Evolutionary conservation across 2,329 filamentous ascomycete genomes (phyloP).

Genomic region (Claviceps sp.): DNA sequence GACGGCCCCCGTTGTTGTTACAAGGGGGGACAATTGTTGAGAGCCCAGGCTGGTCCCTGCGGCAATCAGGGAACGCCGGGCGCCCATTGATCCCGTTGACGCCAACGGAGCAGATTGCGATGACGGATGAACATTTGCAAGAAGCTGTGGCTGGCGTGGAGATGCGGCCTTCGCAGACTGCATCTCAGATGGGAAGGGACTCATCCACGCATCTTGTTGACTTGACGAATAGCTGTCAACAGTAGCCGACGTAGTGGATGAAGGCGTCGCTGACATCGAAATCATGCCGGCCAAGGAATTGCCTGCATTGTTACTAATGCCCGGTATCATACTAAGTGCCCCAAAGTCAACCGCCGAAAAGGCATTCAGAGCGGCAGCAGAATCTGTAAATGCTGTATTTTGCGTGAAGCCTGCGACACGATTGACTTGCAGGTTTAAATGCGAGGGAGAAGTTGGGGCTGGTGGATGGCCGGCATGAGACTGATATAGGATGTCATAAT

Average conservation of each 20-base stretch:
- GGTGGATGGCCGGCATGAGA: constrained; percentile 18
- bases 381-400: constrained; percentile 29
- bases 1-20: constrained; percentile 5
- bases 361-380: constrained; percentile 24
- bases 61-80: constrained; percentile 7
- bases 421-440: constrained; percentile 34
- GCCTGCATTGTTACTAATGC: constrained; percentile 17
- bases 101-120: constrained; percentile 21
- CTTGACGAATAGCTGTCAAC: constrained; percentile 20
- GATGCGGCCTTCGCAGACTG: constrained; percentile 10
- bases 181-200: constrained; percentile 17
- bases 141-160: constrained; percentile 14
- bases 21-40: constrained; percentile 3
- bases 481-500: constrained; percentile 90
- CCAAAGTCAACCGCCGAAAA: constrained; percentile 31
- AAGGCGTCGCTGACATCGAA: constrained; percentile 20
- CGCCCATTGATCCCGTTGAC: constrained; percentile 8
- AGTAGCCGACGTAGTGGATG: constrained; percentile 12
- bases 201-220: constrained; percentile 25
- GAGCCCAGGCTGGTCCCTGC: constrained; percentile 2
- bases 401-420: constrained; percentile 34
- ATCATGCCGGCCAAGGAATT: constrained; percentile 15
- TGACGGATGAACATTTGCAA: constrained; percentile 17
- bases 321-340: constrained; percentile 33
- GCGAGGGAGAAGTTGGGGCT: constrained; percentile 10